Percentiles rank a stretch among this genome's conserved stretches.
phyloP scores from a whole-genome alignment of 2,329 filamentous ascomycete genomes.

The Pseudogymnoascus sp. region DNA sequence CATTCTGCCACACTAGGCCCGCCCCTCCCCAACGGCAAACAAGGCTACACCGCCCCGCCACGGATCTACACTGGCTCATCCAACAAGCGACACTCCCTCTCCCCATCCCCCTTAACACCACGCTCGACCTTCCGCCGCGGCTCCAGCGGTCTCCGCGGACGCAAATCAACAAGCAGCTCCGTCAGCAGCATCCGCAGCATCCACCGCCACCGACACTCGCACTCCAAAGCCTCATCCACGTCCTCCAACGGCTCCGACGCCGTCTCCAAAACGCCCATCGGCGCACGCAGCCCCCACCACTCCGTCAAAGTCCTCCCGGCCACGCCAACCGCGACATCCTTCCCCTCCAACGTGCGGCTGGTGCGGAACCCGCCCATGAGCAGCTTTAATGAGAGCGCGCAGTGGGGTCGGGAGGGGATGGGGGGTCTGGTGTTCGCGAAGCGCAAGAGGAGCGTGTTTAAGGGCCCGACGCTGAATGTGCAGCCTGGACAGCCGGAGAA shows the following conservation, averaged over 20 bases:
- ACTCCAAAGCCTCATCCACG: constrained; percentile 90
- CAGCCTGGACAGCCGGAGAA: neutral
- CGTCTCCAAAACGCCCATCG: constrained; percentile 58
- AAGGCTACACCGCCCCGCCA: constrained; percentile 24
- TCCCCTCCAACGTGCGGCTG: constrained; percentile 79
- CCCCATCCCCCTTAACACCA: constrained; percentile 80
- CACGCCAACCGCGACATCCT: constrained; percentile 65
- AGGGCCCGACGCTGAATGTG: constrained; percentile 62
- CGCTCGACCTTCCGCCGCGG: constrained; percentile 77
- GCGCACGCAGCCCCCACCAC: constrained; percentile 68
- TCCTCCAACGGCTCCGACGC: constrained; percentile 72
- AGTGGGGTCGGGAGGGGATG: constrained; percentile 31
- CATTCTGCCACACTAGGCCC: constrained; percentile 32
- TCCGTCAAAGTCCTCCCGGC: constrained; percentile 93
- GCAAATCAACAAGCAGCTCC: constrained; percentile 93
- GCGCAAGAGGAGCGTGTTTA: constrained; percentile 72
- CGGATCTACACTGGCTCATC: constrained; percentile 38
- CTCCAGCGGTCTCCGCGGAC: constrained; percentile 73
- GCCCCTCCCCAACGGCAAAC: constrained; percentile 26
- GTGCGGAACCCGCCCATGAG: constrained; percentile 53
- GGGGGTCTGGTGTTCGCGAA: constrained; percentile 69
- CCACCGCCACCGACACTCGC: constrained; percentile 75
- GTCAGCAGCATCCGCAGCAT: constrained; percentile 89
- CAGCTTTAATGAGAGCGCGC: constrained; percentile 51
- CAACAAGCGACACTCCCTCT: constrained; percentile 66